Evolutionary conservation across 1,139 yeast species (phyloP).

Genomic region (Saccharomyces hybrid): DNA sequence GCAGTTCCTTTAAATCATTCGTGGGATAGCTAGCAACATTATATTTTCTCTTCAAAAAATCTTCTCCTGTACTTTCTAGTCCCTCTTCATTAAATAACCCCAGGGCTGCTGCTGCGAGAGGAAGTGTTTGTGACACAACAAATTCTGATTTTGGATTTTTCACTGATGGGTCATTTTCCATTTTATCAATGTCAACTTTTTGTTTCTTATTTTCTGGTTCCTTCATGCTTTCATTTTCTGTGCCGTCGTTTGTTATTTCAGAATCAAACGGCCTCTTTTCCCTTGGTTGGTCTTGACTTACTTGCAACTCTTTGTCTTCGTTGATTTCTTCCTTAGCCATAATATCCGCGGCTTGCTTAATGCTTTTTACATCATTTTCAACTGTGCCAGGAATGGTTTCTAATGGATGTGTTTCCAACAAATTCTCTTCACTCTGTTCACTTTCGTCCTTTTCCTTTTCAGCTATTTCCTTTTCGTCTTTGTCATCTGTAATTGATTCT

Average conservation of each 20-base stretch:
- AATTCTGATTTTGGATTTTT: slow-evolving; percentile 75
- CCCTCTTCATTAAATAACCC: slow-evolving; percentile 59
- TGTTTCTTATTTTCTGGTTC: slow-evolving; percentile 11
- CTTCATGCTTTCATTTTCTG: slow-evolving; percentile 6
- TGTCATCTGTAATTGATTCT: slow-evolving; percentile 7
- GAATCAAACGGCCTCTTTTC: not conserved
- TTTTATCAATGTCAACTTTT: slow-evolving; percentile 23
- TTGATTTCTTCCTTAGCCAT: not conserved
- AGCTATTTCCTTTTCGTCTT: slow-evolving; percentile 8
- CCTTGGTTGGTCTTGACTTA: slow-evolving; percentile 4
- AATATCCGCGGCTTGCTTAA: not conserved
- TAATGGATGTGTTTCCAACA: slow-evolving; percentile 4
- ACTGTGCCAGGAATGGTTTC: not conserved
- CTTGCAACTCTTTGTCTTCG: slow-evolving; percentile 11
- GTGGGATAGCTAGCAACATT: slow-evolving; percentile 89
- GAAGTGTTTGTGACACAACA: slow-evolving; percentile 64
- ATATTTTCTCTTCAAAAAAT: slow-evolving; percentile 63
- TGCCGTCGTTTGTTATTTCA: not conserved
- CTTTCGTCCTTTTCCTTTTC: slow-evolving; percentile 9
- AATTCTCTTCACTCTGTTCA: slow-evolving; percentile 5
- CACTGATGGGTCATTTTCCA: slow-evolving; percentile 52
- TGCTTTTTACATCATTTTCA: not conserved
- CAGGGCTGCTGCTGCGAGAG: slow-evolving; percentile 57
- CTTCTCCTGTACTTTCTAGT: slow-evolving; percentile 56
- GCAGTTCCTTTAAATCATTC: slow-evolving; percentile 58